Percentiles rank a stretch among this genome's conserved stretches.
These are phyloP conservation scores for Balansia obtecta DNA, from an alignment of 2,329 filamentous ascomycete genomes.

Conservation along the genomic window DNA sequence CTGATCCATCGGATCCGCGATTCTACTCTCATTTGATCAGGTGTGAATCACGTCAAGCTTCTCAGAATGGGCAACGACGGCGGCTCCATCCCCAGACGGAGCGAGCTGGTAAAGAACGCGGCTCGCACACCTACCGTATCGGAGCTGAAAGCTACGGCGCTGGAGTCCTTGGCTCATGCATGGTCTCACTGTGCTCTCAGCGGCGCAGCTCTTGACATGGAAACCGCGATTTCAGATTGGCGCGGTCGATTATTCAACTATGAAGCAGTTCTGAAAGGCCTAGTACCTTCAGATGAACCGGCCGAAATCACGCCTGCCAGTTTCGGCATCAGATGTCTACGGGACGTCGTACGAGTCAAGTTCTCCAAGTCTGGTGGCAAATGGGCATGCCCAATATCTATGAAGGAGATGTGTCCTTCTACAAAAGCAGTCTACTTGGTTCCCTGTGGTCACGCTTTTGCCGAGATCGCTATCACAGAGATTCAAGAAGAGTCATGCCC, in stretches of 20 bases:
- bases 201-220: slow-evolving; percentile 53
- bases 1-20: no score
- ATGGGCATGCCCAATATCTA: slow-evolving; percentile 78
- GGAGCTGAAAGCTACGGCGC: slow-evolving; percentile 77
- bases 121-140: slow-evolving; percentile 70
- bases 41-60: background rate
- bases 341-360: slow-evolving; percentile 78
- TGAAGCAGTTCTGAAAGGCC: slow-evolving; percentile 62
- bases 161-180: slow-evolving; percentile 72
- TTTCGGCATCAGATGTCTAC: slow-evolving; percentile 61
- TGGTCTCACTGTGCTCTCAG: slow-evolving; percentile 88
- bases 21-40: no score
- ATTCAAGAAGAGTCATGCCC: slow-evolving; percentile 51
- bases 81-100: slow-evolving; percentile 87
- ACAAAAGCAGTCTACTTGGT: slow-evolving; percentile 81
- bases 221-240: slow-evolving; percentile 73
- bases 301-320: slow-evolving; percentile 30
- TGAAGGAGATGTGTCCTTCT: slow-evolving; percentile 69
- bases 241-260: slow-evolving; percentile 88
- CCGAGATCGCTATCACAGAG: slow-evolving; percentile 73
- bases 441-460: slow-evolving; percentile 91
- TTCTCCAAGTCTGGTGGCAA: slow-evolving; percentile 44
- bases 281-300: slow-evolving; percentile 49
- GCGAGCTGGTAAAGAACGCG: slow-evolving; percentile 90
- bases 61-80: slow-evolving; percentile 79